These are phyloP conservation scores for Solanum acaule DNA, from an alignment of 257 asterid species.

Conservation along the genomic window DNA sequence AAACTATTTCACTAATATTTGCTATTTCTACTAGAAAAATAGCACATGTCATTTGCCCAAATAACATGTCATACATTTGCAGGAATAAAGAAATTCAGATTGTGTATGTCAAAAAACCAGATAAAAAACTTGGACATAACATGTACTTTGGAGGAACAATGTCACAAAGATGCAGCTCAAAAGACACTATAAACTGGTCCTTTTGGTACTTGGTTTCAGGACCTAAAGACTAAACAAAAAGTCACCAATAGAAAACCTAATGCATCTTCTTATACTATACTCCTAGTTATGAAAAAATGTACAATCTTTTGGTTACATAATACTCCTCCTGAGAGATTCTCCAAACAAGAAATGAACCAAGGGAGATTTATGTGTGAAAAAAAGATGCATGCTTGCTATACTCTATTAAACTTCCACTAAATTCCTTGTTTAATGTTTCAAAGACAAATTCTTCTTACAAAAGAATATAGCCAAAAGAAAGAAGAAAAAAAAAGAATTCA, in stretches of 20 bases:
- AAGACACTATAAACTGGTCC: background rate
- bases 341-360: background rate
- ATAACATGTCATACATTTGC: background rate
- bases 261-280: background rate
- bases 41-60: background rate
- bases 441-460: slow-evolving; percentile 27
- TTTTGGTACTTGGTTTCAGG: background rate
- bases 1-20: background rate
- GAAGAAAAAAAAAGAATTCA: slow-evolving; percentile 20
- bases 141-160: background rate
- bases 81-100: background rate
- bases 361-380: background rate
- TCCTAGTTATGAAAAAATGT: background rate
- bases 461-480: slow-evolving; percentile 18
- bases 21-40: background rate
- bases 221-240: background rate
- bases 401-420: slow-evolving; percentile 12
- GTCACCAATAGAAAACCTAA: background rate
- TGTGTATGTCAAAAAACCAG: background rate
- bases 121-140: background rate
- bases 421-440: slow-evolving; percentile 2
- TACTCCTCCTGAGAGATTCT: background rate
- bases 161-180: background rate
- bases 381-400: background rate
- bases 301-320: background rate